Conservation (phyloP, 371 early-diverging fungal genomes). For the Mortierella sp. region DNA sequence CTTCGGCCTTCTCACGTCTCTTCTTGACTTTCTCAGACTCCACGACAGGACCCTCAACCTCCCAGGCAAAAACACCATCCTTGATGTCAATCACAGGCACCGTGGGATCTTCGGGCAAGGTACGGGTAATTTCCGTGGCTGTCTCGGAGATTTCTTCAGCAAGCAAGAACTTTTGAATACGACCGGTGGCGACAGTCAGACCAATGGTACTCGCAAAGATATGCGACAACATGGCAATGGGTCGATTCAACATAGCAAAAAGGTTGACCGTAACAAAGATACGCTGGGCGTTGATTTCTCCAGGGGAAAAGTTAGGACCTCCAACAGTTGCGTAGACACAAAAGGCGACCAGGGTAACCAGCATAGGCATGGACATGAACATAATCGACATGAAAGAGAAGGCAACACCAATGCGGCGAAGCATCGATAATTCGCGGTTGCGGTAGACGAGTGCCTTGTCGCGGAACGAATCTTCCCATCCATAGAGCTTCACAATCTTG, state of each 20-base stretch:
- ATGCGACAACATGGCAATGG: conserved; percentile 40
- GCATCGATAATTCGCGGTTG: conserved; percentile 31
- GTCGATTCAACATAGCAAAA: conserved; percentile 33
- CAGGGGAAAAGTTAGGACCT: conserved; percentile 22
- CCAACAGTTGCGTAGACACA: conserved; percentile 43
- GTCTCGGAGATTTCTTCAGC: conserved; percentile 65
- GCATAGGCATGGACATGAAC: conserved; percentile 63
- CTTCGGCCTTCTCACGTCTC: conserved; percentile 13
- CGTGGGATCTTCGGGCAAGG: conserved; percentile 28
- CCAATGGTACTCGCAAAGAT: conserved; percentile 27
- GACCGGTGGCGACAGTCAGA: conserved; percentile 34
- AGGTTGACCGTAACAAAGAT: conserved; percentile 44
- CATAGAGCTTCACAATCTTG: conserved; percentile 61
- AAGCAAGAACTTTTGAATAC: conserved; percentile 70
- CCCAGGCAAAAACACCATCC: conserved; percentile 48
- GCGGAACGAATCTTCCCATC: conserved; percentile 55
- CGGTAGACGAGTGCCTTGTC: conserved; percentile 38
- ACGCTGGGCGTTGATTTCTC: conserved; percentile 35
- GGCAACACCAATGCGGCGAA: conserved; percentile 29
- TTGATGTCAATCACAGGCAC: conserved; percentile 35
- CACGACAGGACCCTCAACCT: conserved; percentile 25
- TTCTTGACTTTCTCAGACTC: conserved; percentile 33
- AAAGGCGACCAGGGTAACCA: conserved; percentile 36
- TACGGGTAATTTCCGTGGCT: conserved; percentile 11
- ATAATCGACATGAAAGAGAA: conserved; percentile 60